A percentile compares a stretch with the other conserved stretches of the same genome.
phyloP scores from a whole-genome alignment of 352 stramenopile genomes.

The Aphanomyces cochlioides region DNA sequence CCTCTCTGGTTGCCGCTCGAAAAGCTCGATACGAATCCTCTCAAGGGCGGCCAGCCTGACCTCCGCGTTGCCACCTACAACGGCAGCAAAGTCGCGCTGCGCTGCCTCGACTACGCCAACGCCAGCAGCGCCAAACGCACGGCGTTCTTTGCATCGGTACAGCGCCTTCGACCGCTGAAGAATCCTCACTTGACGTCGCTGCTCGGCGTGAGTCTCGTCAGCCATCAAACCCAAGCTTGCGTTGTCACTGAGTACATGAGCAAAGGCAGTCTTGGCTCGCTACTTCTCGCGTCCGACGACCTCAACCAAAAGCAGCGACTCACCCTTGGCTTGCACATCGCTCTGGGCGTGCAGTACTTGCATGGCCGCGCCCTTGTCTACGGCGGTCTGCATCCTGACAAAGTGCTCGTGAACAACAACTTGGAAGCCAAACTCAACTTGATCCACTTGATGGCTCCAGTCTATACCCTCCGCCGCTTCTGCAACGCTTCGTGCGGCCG shows the following conservation, averaged over 20 bases:
- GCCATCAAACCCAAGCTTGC: neutral
- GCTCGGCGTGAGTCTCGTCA: conserved; percentile 6
- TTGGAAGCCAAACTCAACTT: conserved; percentile 7
- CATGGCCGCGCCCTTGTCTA: conserved; percentile 1
- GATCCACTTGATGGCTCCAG: conserved; percentile 5
- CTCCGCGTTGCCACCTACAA: conserved; percentile 1
- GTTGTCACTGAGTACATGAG: conserved; percentile 7
- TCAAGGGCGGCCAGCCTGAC: conserved; percentile 3
- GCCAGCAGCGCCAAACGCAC: neutral
- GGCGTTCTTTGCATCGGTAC: neutral
- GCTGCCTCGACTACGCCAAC: neutral
- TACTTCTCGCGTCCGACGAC: neutral
- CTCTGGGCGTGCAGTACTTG: conserved; percentile 8
- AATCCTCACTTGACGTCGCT: conserved; percentile 15
- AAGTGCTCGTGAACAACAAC: conserved; percentile 8
- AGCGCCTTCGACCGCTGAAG: neutral
- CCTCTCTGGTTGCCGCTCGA: neutral
- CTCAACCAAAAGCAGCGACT: neutral
- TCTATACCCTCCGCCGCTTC: neutral
- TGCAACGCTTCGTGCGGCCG: neutral
- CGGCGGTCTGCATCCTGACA: neutral
- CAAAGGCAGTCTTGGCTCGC: conserved; percentile 11
- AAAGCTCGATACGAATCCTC: neutral
- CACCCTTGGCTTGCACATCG: neutral
- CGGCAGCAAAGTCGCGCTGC: neutral